These are phyloP conservation scores for Metarhizium brunneum DNA, from an alignment of 2,329 filamentous ascomycete genomes.

Conservation along the genomic window DNA sequence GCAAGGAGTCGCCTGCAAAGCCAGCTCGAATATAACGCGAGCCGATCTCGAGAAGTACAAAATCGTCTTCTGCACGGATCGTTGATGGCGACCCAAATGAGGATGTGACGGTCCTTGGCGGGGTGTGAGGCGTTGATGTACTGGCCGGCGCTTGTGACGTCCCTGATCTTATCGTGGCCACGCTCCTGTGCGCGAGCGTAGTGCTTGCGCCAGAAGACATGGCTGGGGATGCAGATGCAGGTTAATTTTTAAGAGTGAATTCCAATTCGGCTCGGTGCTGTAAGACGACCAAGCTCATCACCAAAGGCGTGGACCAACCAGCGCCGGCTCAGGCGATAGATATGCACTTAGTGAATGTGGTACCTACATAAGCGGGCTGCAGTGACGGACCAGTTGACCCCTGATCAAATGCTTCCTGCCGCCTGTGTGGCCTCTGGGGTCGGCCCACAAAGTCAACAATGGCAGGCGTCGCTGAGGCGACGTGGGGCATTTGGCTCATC, in stretches of 20 bases:
- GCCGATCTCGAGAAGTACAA: constrained; percentile 74
- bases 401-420: too few relatives aligned
- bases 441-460: constrained; percentile 20
- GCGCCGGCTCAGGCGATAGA: neutral
- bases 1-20: constrained; percentile 73
- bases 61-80: constrained; percentile 70
- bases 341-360: neutral
- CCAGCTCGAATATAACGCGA: constrained; percentile 71
- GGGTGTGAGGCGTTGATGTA: constrained; percentile 51
- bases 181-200: constrained; percentile 46
- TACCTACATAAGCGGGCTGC: neutral
- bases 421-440: neutral
- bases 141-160: constrained; percentile 22
- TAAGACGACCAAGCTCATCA: neutral
- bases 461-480: constrained; percentile 18
- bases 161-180: constrained; percentile 46
- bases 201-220: constrained; percentile 37
- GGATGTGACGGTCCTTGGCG: constrained; percentile 42
- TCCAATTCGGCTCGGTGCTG: neutral
- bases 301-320: neutral
- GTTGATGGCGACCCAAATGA: constrained; percentile 50
- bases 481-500: constrained; percentile 11
- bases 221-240: constrained; percentile 3
- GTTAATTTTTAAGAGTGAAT: neutral
- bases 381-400: neutral